phyloP scores from a whole-genome alignment of 768 basidiomycete genomes.

The Lactifluus piperatus region DNA sequence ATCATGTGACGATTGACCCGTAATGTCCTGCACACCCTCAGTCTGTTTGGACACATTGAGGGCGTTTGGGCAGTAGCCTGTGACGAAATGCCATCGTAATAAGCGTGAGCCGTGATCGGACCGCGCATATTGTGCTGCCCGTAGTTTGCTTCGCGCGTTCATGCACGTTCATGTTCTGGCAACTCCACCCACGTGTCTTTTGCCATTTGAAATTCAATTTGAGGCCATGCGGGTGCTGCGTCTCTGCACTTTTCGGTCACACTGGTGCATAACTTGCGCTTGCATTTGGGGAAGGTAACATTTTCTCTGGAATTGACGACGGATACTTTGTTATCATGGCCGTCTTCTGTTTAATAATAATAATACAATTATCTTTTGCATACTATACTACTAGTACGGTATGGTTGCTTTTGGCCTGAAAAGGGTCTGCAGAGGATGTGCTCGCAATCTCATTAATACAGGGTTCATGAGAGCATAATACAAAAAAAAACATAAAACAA shows the following conservation, averaged over 20 bases:
- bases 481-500: too few relatives aligned
- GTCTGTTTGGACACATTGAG: constrained; percentile 97
- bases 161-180: too few relatives aligned
- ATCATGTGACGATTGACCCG: constrained; percentile 91
- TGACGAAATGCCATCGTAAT: constrained; percentile 86
- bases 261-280: constrained; percentile 92
- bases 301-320: constrained; percentile 94
- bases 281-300: constrained; percentile 87
- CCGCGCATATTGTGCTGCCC: constrained; percentile 78
- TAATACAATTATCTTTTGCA: not conserved
- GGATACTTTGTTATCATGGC: constrained; percentile 81
- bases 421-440: too few relatives aligned
- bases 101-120: constrained; percentile 90
- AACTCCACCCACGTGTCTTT: not conserved
- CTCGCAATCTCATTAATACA: not conserved
- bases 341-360: constrained; percentile 13
- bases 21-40: constrained; percentile 62
- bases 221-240: constrained; percentile 83
- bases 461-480: not conserved
- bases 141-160: too few relatives aligned
- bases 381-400: too few relatives aligned
- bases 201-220: too few relatives aligned
- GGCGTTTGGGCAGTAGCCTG: constrained; percentile 96
- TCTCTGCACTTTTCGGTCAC: constrained; percentile 86
- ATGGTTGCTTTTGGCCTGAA: too few relatives aligned